Percentiles rank a stretch among this genome's conserved stretches.
Conservation (phyloP, 23 red algal genomes). For the Gracilaria domingensis region DNA sequence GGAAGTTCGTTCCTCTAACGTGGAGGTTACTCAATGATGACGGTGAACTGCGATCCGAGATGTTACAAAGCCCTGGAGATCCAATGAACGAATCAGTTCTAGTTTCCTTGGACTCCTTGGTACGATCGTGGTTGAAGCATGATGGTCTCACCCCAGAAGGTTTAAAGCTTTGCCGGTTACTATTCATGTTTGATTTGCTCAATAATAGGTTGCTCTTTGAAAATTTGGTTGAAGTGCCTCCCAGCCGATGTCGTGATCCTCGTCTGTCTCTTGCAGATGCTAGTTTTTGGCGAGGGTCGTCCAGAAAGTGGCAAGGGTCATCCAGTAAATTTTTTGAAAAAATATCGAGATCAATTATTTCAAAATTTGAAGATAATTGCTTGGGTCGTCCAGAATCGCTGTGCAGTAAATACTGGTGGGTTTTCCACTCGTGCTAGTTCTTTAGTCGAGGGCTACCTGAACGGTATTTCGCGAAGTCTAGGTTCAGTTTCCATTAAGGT, state of each 20-base stretch:
- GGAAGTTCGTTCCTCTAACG: constrained; percentile 33
- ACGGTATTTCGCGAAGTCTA: no score
- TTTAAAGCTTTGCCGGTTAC: neutral
- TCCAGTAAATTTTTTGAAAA: no score
- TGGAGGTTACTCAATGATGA: constrained; percentile 11
- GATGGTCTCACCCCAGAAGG: neutral
- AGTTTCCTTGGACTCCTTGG: constrained; percentile 2
- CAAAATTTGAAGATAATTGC: no score
- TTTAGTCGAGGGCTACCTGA: no score
- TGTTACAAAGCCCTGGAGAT: neutral
- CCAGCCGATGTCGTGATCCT: neutral
- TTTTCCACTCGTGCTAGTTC: no score
- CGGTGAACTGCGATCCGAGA: neutral
- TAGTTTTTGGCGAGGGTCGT: no score
- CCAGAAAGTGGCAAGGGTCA: no score
- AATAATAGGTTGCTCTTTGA: constrained; percentile 9
- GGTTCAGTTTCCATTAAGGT: no score
- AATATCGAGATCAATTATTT: no score
- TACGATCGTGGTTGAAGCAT: constrained; percentile 25
- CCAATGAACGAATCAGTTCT: neutral
- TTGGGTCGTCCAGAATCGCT: no score
- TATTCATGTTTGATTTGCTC: neutral
- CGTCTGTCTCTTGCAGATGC: no score
- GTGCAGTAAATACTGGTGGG: no score
- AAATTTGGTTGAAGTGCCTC: neutral